These are phyloP conservation scores for Populus tremula DNA, from an alignment of 345 rosid genomes.

Conservation along the genomic window DNA sequence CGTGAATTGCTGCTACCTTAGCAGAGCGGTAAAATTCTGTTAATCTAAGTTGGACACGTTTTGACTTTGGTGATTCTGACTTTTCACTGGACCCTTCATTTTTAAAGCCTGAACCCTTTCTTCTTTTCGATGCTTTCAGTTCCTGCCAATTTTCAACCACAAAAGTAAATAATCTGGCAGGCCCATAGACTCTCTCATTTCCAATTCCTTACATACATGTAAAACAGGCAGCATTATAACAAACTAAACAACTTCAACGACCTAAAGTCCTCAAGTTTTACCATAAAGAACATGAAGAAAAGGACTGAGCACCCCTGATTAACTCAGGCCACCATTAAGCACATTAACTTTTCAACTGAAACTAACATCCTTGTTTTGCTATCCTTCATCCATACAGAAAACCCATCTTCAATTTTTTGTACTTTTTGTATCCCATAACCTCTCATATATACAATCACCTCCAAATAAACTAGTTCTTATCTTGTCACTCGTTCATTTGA, in stretches of 20 bases:
- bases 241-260: background rate
- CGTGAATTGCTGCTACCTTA: constrained; percentile 35
- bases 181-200: constrained; percentile 6
- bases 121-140: constrained; percentile 43
- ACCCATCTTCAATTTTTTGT: background rate
- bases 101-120: constrained; percentile 29
- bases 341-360: background rate
- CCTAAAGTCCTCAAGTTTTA: background rate
- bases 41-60: constrained; percentile 57
- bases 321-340: background rate
- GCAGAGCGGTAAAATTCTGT: constrained; percentile 73
- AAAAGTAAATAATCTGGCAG: constrained; percentile 13
- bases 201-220: constrained; percentile 7
- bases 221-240: background rate
- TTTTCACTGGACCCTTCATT: constrained; percentile 32
- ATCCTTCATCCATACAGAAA: background rate
- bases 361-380: background rate
- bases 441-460: background rate
- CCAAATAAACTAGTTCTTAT: background rate
- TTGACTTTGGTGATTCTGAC: constrained; percentile 39
- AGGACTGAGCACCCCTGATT: background rate
- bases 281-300: background rate
- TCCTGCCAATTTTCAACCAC: constrained; percentile 40
- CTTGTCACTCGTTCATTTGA: background rate
- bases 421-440: background rate